A percentile compares a stretch with the other conserved stretches of the same genome.
These are phyloP conservation scores for Macadamia integrifolia DNA, from an alignment of 164 flowering plant genomes.

Conservation along the genomic window DNA sequence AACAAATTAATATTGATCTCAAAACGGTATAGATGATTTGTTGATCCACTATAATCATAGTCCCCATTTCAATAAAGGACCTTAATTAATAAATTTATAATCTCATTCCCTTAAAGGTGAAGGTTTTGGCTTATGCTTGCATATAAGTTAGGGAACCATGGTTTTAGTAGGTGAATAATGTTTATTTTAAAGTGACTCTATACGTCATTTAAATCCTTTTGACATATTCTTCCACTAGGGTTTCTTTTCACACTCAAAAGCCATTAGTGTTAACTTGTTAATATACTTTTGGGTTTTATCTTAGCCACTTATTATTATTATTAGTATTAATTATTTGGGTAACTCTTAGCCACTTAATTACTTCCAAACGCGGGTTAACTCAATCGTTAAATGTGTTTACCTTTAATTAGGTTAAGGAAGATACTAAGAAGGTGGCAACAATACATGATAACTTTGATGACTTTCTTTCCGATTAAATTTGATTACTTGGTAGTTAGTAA, in stretches of 20 bases:
- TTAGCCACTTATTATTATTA: no score
- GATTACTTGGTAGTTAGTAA: background rate
- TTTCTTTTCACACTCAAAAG: background rate
- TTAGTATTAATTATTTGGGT: no score
- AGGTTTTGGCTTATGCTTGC: no score
- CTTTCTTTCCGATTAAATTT: background rate
- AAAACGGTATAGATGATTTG: no score
- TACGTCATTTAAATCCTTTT: conserved; percentile 2
- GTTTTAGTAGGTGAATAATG: conserved; percentile 5
- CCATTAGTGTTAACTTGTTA: conserved; percentile 1
- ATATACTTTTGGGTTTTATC: background rate
- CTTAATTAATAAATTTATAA: no score
- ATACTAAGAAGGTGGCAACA: no score
- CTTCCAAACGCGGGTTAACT: no score
- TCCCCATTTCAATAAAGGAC: no score
- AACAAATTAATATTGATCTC: no score
- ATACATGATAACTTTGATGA: background rate
- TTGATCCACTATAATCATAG: no score
- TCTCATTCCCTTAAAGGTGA: no score
- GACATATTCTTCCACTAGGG: conserved; percentile 10
- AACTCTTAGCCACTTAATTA: background rate
- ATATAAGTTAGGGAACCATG: background rate
- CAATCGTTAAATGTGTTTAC: background rate
- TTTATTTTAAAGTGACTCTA: conserved; percentile 9
- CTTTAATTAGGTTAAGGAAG: background rate